Conservation (phyloP, 2,329 filamentous ascomycete species). For the Aspergillus puulaauensis region DNA sequence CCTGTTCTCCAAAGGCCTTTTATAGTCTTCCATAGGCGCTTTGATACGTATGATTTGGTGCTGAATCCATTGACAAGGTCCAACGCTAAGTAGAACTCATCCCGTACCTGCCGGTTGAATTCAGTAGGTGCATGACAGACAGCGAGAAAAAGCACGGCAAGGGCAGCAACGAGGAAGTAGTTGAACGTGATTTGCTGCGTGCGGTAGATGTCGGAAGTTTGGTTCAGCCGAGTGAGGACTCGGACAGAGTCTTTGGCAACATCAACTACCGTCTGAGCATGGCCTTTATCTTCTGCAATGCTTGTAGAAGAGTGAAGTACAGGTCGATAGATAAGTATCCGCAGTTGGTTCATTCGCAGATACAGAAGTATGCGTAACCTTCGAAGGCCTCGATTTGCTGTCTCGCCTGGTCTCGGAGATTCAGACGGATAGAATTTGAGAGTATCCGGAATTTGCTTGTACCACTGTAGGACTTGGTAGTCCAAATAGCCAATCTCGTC, state of each 20-base stretch:
- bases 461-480: constrained; percentile 83
- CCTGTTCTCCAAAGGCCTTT: constrained; percentile 63
- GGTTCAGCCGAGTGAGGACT: constrained; percentile 60
- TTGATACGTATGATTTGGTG: constrained; percentile 60
- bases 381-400: constrained; percentile 64
- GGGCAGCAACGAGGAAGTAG: constrained; percentile 64
- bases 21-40: constrained; percentile 64
- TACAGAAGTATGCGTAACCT: constrained; percentile 82
- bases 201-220: constrained; percentile 62
- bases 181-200: constrained; percentile 66
- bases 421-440: constrained; percentile 62
- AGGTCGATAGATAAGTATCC: constrained; percentile 84
- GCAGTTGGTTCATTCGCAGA: constrained; percentile 83
- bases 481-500: constrained; percentile 80
- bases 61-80: constrained; percentile 64
- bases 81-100: constrained; percentile 67
- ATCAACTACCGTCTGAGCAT: constrained; percentile 69
- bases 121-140: constrained; percentile 63
- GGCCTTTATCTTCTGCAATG: constrained; percentile 72
- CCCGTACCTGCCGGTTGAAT: constrained; percentile 60
- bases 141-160: constrained; percentile 64
- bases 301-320: constrained; percentile 80
- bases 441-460: constrained; percentile 67
- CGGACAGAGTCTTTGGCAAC: constrained; percentile 66
- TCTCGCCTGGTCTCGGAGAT: constrained; percentile 46